Percentiles rank a stretch among this genome's conserved stretches.
These are phyloP conservation scores for Staphylotrichum tortipilum DNA, from an alignment of 495 filamentous ascomycete species.

Conservation along the genomic window DNA sequence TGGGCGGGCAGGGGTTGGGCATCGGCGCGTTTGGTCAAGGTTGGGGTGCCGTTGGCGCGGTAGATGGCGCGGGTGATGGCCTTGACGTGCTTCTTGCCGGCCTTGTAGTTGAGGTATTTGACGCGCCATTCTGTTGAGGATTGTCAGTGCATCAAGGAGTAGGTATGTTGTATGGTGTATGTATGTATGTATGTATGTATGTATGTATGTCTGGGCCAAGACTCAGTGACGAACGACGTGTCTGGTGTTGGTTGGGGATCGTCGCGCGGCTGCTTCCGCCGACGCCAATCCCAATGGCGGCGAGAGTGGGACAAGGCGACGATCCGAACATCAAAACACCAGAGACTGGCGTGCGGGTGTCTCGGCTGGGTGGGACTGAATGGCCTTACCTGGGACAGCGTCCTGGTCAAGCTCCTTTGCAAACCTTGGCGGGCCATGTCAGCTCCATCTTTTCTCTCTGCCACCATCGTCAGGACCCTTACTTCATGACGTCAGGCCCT, in stretches of 20 bases:
- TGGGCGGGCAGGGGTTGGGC: slow-evolving; percentile 13
- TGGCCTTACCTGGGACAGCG: slow-evolving; percentile 58
- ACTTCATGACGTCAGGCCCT: slow-evolving; percentile 30
- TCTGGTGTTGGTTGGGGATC: not conserved
- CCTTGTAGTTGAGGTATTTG: slow-evolving; percentile 91
- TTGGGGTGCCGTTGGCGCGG: slow-evolving; percentile 50
- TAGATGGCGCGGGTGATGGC: slow-evolving; percentile 62
- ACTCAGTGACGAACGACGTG: too few relatives aligned
- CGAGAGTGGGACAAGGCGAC: not conserved
- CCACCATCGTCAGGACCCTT: slow-evolving; percentile 5
- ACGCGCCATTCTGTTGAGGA: slow-evolving; percentile 66
- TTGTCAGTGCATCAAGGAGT: too few relatives aligned
- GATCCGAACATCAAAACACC: too few relatives aligned
- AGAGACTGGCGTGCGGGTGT: too few relatives aligned
- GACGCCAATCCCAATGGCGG: not conserved
- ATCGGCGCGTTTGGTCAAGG: slow-evolving; percentile 20
- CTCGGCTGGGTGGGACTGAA: not conserved
- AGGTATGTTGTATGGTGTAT: too few relatives aligned
- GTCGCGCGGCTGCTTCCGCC: not conserved
- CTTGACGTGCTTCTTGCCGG: slow-evolving; percentile 86
- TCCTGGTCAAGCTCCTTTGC: slow-evolving; percentile 75
- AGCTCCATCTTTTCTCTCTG: not conserved
- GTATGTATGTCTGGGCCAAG: too few relatives aligned
- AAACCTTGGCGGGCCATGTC: slow-evolving; percentile 38
- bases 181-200: too few relatives aligned